These are phyloP conservation scores for Debaryomycetaceae sp. DNA, from an alignment of 1,139 yeast genomes.

Conservation along the genomic window DNA sequence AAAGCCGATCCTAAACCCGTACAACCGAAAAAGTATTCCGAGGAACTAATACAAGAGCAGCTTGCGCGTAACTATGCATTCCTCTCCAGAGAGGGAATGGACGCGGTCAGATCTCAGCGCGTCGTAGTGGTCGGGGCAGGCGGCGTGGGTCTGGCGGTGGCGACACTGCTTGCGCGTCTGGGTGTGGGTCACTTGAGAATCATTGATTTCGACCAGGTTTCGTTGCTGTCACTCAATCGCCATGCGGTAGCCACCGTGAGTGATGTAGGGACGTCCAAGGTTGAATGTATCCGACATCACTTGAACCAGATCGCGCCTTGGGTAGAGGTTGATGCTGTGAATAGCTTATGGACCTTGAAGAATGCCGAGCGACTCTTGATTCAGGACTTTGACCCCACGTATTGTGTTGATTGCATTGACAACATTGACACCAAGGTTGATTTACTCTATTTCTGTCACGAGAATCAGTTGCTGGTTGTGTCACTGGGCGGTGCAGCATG, in stretches of 20 bases:
- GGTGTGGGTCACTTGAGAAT: slow-evolving; percentile 73
- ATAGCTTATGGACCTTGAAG: slow-evolving; percentile 65
- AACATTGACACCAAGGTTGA: slow-evolving; percentile 93
- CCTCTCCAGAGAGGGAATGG: slow-evolving; percentile 75
- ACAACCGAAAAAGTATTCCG: too few relatives aligned
- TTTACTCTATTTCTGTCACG: slow-evolving; percentile 61
- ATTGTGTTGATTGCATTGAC: slow-evolving; percentile 89
- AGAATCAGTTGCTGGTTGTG: slow-evolving; percentile 48
- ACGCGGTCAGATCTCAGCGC: slow-evolving; percentile 59
- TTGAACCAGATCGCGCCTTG: slow-evolving; percentile 76
- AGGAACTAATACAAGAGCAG: slow-evolving; percentile 77
- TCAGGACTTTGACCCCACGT: slow-evolving; percentile 49
- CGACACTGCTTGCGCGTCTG: slow-evolving; percentile 83
- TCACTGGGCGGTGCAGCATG: slow-evolving; percentile 97
- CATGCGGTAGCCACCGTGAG: slow-evolving; percentile 83
- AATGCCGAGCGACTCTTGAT: slow-evolving; percentile 50
- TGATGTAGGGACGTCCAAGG: slow-evolving; percentile 90
- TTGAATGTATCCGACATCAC: slow-evolving; percentile 60
- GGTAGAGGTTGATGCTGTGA: slow-evolving; percentile 69
- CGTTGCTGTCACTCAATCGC: slow-evolving; percentile 80
- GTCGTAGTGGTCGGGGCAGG: slow-evolving; percentile 95
- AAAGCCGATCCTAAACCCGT: too few relatives aligned
- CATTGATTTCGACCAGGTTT: slow-evolving; percentile 92
- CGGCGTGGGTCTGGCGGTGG: slow-evolving; percentile 97
- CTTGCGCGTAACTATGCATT: slow-evolving; percentile 90